These are phyloP conservation scores for Didymella keratinophila DNA, from an alignment of 2,329 filamentous ascomycete species.

Conservation along the genomic window DNA sequence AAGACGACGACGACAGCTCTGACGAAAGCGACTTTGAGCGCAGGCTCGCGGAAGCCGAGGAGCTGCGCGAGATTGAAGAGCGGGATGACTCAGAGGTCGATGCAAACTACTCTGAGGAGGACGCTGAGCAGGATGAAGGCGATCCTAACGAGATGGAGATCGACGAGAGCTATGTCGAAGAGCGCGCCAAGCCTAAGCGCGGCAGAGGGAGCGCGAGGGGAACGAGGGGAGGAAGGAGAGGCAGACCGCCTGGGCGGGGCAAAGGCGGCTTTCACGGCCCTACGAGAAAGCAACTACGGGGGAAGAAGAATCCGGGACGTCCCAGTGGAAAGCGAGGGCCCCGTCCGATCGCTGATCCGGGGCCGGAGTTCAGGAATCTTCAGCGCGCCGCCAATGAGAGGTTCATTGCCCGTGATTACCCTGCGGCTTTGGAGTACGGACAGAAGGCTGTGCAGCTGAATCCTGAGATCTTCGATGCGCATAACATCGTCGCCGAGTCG, in stretches of 20 bases:
- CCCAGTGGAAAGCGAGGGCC: conserved; percentile 51
- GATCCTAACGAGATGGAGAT: conserved; percentile 44
- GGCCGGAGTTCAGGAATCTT: conserved; percentile 73
- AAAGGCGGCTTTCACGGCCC: conserved; percentile 33
- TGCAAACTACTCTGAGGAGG: conserved; percentile 47
- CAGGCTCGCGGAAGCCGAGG: conserved; percentile 39
- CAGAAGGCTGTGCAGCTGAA: conserved; percentile 56
- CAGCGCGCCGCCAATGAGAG: conserved; percentile 72
- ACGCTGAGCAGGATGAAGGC: conserved; percentile 42
- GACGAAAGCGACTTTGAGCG: conserved; percentile 41
- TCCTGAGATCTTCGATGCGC: conserved; percentile 68
- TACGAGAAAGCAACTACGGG: conserved; percentile 27
- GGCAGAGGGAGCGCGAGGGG: conserved; percentile 27
- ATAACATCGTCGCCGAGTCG: conserved; percentile 67
- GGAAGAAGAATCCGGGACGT: conserved; percentile 37
- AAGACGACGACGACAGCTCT: conserved; percentile 36
- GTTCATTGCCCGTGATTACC: conserved; percentile 69
- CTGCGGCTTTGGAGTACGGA: conserved; percentile 51
- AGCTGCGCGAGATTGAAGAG: conserved; percentile 39
- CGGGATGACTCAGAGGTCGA: conserved; percentile 44
- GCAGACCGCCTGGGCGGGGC: conserved; percentile 36
- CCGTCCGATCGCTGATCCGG: conserved; percentile 70
- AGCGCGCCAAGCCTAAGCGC: conserved; percentile 26
- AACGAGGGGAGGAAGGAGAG: conserved; percentile 33
- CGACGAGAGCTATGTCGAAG: conserved; percentile 40